Conservation (phyloP, 2,329 filamentous ascomycete genomes). For the Fusarium floridanum region DNA sequence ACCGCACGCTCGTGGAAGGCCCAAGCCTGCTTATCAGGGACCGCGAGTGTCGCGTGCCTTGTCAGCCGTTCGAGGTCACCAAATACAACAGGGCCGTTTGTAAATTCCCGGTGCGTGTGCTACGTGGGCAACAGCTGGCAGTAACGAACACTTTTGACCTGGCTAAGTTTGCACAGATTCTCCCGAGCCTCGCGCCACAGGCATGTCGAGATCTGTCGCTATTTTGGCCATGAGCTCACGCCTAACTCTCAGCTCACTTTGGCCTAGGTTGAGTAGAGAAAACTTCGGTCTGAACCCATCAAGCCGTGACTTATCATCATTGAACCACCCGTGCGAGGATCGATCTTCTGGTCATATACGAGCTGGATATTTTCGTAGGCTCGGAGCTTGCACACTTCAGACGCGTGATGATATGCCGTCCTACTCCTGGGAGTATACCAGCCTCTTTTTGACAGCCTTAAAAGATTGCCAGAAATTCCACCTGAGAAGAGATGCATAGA, state of each 20-base stretch:
- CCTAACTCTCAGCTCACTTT: background rate
- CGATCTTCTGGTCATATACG: background rate
- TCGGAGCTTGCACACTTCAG: background rate
- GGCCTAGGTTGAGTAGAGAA: background rate
- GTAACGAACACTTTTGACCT: background rate
- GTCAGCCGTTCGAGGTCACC: no score
- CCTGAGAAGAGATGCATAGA: background rate
- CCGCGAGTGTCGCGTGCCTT: no score
- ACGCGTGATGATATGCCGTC: background rate
- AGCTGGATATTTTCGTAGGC: background rate
- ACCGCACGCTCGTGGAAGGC: no score
- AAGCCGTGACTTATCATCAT: background rate
- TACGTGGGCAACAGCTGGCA: no score
- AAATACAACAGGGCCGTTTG: no score
- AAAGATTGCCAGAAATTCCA: background rate
- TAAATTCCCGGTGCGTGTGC: no score
- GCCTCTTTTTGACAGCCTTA: background rate
- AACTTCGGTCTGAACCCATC: background rate
- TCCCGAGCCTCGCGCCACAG: background rate
- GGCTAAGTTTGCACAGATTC: background rate
- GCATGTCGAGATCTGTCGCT: background rate
- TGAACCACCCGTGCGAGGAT: background rate
- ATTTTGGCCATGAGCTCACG: background rate
- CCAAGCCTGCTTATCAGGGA: no score
- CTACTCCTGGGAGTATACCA: background rate